These are phyloP conservation scores for Verticillium dahliae DNA, from an alignment of 2,329 filamentous ascomycete species.

Conservation along the genomic window DNA sequence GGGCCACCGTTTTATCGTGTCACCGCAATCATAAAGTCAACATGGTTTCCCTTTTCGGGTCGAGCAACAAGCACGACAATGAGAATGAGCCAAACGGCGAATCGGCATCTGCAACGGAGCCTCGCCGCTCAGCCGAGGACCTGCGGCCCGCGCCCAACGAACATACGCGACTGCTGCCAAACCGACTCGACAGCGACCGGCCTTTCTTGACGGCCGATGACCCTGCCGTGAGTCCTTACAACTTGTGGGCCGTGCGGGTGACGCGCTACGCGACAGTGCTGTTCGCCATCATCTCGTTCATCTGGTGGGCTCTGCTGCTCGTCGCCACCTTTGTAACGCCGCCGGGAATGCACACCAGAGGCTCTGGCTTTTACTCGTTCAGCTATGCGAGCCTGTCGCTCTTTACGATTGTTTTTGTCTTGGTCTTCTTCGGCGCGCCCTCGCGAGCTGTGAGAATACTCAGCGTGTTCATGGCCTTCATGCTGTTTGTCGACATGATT, in stretches of 20 bases:
- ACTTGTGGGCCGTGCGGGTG: conserved; percentile 83
- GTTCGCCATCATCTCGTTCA: conserved; percentile 67
- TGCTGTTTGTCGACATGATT: conserved; percentile 70
- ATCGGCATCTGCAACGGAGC: not conserved
- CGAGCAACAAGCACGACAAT: not conserved
- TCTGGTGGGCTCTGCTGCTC: conserved; percentile 93
- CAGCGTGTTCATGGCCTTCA: conserved; percentile 57
- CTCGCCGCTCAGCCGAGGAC: not conserved
- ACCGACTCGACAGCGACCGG: conserved; percentile 47
- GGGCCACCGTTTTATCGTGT: not conserved
- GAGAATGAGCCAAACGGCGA: not conserved
- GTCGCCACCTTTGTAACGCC: conserved; percentile 87
- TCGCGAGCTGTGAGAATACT: conserved; percentile 72
- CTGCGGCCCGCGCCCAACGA: conserved; percentile 33
- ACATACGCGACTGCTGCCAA: conserved; percentile 62
- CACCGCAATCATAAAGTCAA: not conserved
- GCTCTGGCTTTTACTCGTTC: conserved; percentile 89
- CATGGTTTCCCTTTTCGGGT: not conserved
- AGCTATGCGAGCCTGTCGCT: conserved; percentile 74
- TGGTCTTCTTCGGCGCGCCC: conserved; percentile 84
- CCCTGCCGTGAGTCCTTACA: conserved; percentile 70
- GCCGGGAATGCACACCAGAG: conserved; percentile 76
- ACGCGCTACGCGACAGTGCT: conserved; percentile 71
- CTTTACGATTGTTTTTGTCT: conserved; percentile 65
- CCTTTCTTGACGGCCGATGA: conserved; percentile 30